These are phyloP conservation scores for Exsudoporus frostii DNA, from an alignment of 768 basidiomycete species.

Conservation along the genomic window DNA sequence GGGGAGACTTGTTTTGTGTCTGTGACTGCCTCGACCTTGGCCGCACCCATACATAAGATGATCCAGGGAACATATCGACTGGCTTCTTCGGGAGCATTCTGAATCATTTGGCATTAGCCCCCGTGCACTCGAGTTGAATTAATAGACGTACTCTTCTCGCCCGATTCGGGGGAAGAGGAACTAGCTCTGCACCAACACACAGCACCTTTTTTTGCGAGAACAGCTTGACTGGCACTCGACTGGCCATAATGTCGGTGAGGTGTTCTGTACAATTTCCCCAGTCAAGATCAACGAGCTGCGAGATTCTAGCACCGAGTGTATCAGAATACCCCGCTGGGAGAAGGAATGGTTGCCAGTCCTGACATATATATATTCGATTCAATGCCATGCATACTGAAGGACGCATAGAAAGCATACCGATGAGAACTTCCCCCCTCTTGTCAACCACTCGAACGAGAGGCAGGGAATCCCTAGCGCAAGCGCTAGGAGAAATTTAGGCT, in stretches of 20 bases:
- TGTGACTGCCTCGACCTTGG: conserved; percentile 60
- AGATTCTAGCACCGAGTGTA: conserved; percentile 38
- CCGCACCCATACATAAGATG: conserved; percentile 75
- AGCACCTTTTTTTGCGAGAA: conserved; percentile 55
- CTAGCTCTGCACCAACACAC: conserved; percentile 55
- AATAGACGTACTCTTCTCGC: conserved; percentile 19
- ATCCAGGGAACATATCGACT: conserved; percentile 57
- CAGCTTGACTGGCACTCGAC: conserved; percentile 53
- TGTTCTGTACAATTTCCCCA: conserved; percentile 52
- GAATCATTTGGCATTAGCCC: neutral
- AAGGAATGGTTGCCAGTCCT: conserved; percentile 64
- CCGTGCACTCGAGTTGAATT: no score
- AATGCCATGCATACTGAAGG: conserved; percentile 4
- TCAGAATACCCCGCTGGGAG: conserved; percentile 49
- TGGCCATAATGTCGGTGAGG: conserved; percentile 56
- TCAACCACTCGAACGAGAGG: conserved; percentile 53
- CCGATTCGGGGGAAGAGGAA: conserved; percentile 39
- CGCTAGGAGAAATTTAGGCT: conserved; percentile 78
- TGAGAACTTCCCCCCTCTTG: conserved; percentile 30
- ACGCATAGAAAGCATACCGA: conserved; percentile 16
- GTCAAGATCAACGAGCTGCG: conserved; percentile 46
- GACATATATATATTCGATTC: conserved; percentile 21
- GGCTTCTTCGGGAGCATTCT: conserved; percentile 33
- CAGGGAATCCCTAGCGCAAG: conserved; percentile 88
- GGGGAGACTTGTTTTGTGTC: conserved; percentile 37